A percentile compares a stretch with the other conserved stretches of the same genome.
Conservation (phyloP, 1,139 yeast genomes). For the Zygosaccharomyces sapae region DNA sequence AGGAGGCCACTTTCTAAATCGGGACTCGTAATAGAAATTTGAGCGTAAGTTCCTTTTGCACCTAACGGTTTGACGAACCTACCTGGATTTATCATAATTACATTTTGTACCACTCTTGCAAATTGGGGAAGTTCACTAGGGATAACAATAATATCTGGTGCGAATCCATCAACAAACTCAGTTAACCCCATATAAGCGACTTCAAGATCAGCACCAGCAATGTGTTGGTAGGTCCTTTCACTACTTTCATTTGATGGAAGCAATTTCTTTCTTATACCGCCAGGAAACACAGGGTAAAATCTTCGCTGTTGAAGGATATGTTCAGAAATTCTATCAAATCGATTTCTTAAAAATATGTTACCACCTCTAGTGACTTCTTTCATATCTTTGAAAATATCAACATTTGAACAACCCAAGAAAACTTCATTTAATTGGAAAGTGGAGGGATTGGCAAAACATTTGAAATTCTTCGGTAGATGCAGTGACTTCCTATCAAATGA, state of each 20-base stretch:
- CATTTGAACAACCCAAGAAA: constrained; percentile 68
- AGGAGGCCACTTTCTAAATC: constrained; percentile 35
- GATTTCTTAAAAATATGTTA: constrained; percentile 40
- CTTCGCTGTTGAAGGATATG: constrained; percentile 76
- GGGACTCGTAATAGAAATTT: constrained; percentile 53
- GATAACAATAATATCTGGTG: constrained; percentile 75
- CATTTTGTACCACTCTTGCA: constrained; percentile 74
- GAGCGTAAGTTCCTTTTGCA: constrained; percentile 65
- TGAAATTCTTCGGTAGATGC: constrained; percentile 67
- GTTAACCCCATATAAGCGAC: constrained; percentile 78
- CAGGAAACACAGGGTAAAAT: constrained; percentile 82
- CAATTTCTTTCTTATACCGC: constrained; percentile 43
- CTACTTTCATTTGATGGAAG: constrained; percentile 17
- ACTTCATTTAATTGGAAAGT: constrained; percentile 76
- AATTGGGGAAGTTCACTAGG: constrained; percentile 76
- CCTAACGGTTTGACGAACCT: constrained; percentile 54
- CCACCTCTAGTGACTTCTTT: constrained; percentile 55
- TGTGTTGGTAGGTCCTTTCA: constrained; percentile 34
- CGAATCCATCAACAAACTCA: constrained; percentile 59
- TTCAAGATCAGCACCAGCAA: constrained; percentile 63
- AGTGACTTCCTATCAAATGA: constrained; percentile 61
- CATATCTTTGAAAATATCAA: constrained; percentile 70
- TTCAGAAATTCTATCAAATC: constrained; percentile 67
- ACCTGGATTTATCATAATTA: constrained; percentile 82
- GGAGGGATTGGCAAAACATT: constrained; percentile 80